Evolutionary conservation across 2,329 filamentous ascomycete species (phyloP).

Genomic region (Neonectria coccinea): DNA sequence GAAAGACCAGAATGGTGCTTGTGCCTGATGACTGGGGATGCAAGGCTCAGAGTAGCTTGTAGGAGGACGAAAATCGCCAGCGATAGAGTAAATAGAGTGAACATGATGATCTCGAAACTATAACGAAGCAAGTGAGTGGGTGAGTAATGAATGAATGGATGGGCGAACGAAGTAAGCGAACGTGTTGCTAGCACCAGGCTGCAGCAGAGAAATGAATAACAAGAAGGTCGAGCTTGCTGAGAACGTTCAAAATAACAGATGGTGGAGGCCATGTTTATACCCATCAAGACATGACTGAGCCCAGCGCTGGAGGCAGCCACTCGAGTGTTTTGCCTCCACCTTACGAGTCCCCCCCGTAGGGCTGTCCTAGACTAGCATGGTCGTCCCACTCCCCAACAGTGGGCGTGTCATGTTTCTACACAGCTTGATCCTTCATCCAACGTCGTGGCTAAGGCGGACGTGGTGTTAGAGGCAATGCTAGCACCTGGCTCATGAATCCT

Average conservation of each 20-base stretch:
- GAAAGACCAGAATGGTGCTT: constrained; percentile 24
- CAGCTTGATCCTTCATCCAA: constrained; percentile 4
- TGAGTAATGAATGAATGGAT: constrained; percentile 11
- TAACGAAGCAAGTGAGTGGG: constrained; percentile 3
- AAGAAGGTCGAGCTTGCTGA: constrained; percentile 17
- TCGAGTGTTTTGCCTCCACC: not conserved
- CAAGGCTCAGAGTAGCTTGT: constrained; percentile 39
- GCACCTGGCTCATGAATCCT: not conserved
- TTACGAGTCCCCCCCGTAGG: constrained; percentile 11
- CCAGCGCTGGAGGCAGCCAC: not conserved
- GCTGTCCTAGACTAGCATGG: constrained; percentile 5
- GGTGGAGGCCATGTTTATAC: constrained; percentile 17
- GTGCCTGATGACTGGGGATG: constrained; percentile 32
- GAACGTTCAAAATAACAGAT: not conserved
- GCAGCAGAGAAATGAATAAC: constrained; percentile 27
- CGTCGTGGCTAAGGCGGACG: constrained; percentile 4
- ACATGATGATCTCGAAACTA: constrained; percentile 38
- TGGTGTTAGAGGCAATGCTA: constrained; percentile 1
- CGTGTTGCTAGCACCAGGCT: constrained; percentile 34
- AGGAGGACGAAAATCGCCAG: constrained; percentile 45
- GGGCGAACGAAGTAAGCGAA: constrained; percentile 12
- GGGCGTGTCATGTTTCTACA: constrained; percentile 27
- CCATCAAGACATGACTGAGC: not conserved
- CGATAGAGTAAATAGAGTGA: constrained; percentile 40
- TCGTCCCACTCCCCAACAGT: constrained; percentile 22